Evolutionary conservation across 352 stramenopile genomes (phyloP).

Genomic region (Phytophthora tentaculata): DNA sequence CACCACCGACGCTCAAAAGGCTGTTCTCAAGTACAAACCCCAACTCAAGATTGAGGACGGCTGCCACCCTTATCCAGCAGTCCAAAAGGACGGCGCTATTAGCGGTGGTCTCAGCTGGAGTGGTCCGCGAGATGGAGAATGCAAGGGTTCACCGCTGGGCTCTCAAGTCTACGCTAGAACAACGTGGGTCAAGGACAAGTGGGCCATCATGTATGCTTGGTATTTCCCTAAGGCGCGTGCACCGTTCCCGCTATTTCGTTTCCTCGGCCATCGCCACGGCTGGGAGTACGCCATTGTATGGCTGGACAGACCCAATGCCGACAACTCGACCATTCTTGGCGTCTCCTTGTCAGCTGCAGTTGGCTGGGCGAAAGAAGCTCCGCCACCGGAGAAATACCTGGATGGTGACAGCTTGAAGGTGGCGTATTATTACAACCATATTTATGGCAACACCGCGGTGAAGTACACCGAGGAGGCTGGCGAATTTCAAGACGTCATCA

Average conservation of each 20-base stretch:
- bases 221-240: conserved; percentile 36
- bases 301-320: conserved; percentile 29
- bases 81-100: conserved; percentile 37
- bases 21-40: conserved; percentile 21
- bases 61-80: conserved; percentile 33
- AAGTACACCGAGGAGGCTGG: conserved; percentile 29
- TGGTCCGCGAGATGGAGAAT: conserved; percentile 23
- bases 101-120: conserved; percentile 40
- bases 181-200: conserved; percentile 14
- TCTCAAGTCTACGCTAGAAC: conserved; percentile 36
- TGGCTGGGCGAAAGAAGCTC: conserved; percentile 30
- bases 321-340: conserved; percentile 25
- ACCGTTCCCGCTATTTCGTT: conserved; percentile 1
- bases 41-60: conserved; percentile 19
- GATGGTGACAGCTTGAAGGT: conserved; percentile 32
- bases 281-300: conserved; percentile 55
- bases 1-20: conserved; percentile 13
- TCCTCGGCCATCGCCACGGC: conserved; percentile 44
- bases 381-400: conserved; percentile 21
- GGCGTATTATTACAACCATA: conserved; percentile 37
- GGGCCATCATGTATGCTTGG: conserved; percentile 22
- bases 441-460: conserved; percentile 19
- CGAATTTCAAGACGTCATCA: conserved; percentile 23
- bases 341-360: conserved; percentile 28
- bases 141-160: conserved; percentile 15